Evolutionary conservation across 1,284 basidiomycete species (phyloP).

Genomic region (Mycosarcoma maydis): DNA sequence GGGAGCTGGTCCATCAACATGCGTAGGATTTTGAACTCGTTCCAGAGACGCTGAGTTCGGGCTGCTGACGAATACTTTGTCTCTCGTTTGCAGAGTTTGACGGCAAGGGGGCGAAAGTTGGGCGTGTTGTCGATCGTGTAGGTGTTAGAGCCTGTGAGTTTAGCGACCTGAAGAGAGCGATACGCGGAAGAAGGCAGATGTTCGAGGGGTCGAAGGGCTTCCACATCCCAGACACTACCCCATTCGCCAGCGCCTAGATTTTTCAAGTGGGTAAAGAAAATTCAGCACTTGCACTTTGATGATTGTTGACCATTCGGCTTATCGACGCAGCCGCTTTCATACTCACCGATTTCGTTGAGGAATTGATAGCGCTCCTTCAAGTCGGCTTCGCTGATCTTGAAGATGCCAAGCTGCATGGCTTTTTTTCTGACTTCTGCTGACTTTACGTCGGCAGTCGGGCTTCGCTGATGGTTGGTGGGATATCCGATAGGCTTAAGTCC

Average conservation of each 20-base stretch:
- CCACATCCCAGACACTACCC: conserved; percentile 42
- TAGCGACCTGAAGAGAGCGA: conserved; percentile 27
- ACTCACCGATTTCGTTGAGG: conserved; percentile 45
- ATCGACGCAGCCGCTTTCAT: too few species aligned
- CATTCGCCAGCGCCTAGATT: conserved; percentile 43
- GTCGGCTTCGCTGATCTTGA: conserved; percentile 43
- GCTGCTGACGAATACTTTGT: conserved; percentile 39
- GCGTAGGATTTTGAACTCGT: conserved; percentile 58
- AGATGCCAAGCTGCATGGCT: conserved; percentile 48
- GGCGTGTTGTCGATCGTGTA: conserved; percentile 29
- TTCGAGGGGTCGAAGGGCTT: conserved; percentile 31
- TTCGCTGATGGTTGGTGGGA: background rate
- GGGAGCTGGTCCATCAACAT: conserved; percentile 38
- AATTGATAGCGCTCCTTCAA: conserved; percentile 45
- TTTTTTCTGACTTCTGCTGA: conserved; percentile 17
- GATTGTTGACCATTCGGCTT: too few species aligned
- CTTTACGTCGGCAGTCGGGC: conserved; percentile 3
- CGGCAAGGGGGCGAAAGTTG: conserved; percentile 39
- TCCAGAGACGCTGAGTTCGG: conserved; percentile 51
- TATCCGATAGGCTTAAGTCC: background rate
- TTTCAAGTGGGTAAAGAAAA: background rate
- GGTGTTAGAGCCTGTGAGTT: conserved; percentile 25
- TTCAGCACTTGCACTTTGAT: too few species aligned
- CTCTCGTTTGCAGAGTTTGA: conserved; percentile 52
- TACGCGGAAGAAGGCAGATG: conserved; percentile 37